Evolutionary conservation across 2,329 filamentous ascomycete species (phyloP), one percentile per base, ranked within the genome.

Genomic region (Fusarium keratoplasticum): DNA sequence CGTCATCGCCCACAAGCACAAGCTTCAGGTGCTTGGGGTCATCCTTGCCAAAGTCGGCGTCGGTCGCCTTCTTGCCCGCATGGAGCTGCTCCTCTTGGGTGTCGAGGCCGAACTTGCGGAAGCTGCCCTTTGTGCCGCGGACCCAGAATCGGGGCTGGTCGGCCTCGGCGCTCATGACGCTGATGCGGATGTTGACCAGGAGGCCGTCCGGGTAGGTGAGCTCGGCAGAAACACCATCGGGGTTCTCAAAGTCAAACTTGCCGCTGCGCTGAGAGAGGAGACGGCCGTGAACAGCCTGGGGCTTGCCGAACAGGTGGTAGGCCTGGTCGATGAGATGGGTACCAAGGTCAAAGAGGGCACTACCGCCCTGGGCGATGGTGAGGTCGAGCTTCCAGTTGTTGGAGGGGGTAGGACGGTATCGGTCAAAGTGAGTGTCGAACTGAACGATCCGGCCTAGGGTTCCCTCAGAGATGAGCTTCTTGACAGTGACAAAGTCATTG

Each of bases 351-450:
- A 92, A 95, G 25, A 95, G 84, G 25, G 86, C 91, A 38, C 92
- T 91, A 42, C 92, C 91, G 13, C 91, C 93, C 18, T 91, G 86
- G 20, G 83, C 80, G 77, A 92, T 88, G 33, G 86, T 83, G 63
- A 93, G 85, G 16, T 80, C 81, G 42, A 87, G 89, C 86, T 95
- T 95, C 94, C 94, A 96, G 59, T 84, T 87, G 66, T 85, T 80
- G 27, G 90, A 89, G 42, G 87, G 85, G 33, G 87, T 86, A 16
- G 92, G 86, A 20, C 91, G 89, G 83, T 93, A 92, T 20, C 94
- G 90, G 81, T 96, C 94, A 79, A 95, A 95, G 84, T 95, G 93
- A 25, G 92, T 93, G 82, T 95, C 90, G 78, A 93, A 94, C 83
- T 96, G 93, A 63, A 93, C 88, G 42, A 95, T 84, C n/a, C 93